Percentiles rank a stretch among this genome's conserved stretches.
Evolutionary conservation across 2,329 filamentous ascomycete species (phyloP).

Genomic region (Pseudocercospora crystallina): DNA sequence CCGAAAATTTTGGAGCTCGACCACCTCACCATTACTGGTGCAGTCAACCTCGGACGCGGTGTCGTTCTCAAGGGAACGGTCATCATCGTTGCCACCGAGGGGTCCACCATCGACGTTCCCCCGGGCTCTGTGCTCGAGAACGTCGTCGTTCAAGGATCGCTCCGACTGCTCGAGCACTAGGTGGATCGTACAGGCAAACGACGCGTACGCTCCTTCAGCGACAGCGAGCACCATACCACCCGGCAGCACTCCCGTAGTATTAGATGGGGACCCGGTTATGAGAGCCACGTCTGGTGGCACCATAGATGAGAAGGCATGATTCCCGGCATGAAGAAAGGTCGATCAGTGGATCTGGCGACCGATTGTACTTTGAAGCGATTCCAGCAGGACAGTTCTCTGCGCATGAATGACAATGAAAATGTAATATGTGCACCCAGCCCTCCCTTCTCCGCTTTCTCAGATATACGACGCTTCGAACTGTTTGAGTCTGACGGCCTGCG

Average conservation of each 20-base stretch:
- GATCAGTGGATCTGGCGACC: no score
- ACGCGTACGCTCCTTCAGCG: neutral
- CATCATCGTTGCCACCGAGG: slow-evolving; percentile 97
- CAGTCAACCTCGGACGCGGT: slow-evolving; percentile 92
- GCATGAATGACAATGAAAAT: no score
- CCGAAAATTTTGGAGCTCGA: slow-evolving; percentile 89
- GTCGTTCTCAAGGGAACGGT: slow-evolving; percentile 97
- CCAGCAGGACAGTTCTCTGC: no score
- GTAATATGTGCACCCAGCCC: no score
- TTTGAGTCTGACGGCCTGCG: no score
- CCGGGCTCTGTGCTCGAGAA: slow-evolving; percentile 97
- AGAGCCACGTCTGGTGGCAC: neutral
- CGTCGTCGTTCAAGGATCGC: slow-evolving; percentile 95
- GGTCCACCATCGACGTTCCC: slow-evolving; percentile 95
- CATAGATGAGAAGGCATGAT: no score
- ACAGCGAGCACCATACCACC: neutral
- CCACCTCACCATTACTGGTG: slow-evolving; percentile 95
- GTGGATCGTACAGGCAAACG: slow-evolving; percentile 3
- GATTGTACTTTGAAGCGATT: no score
- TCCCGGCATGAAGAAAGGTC: no score
- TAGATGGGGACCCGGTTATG: no score
- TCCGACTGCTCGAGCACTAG: slow-evolving; percentile 71
- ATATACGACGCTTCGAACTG: no score
- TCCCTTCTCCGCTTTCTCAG: no score
- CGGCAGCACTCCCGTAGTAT: no score